Evolutionary conservation across 1,139 yeast species (phyloP), one percentile per base, ranked within the genome.

Genomic region (Zhuliangozyma blackwelliae): DNA sequence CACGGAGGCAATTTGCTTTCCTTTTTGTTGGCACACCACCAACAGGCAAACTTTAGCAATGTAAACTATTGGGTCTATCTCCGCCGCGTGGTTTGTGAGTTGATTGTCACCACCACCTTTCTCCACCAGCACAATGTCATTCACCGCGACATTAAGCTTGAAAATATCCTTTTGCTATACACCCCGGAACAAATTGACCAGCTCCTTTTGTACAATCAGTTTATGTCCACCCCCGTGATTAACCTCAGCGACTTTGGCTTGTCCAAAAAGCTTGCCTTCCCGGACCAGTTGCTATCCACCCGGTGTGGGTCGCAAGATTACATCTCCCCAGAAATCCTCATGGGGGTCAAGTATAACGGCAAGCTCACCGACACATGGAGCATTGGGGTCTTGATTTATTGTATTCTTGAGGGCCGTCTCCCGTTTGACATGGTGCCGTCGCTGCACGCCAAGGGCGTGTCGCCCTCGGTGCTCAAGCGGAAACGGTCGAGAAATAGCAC

Each of bases 291-390:
- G 39, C 68, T 94, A 23, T 71, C 83, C 2, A 90, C 97, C 1
- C 64, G 97, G 40, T 92, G 98, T 59, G 98, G 98, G 0, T 85
- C 96, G 1, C 96, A 88, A 46, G 97, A 92, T 57, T 92, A 92
- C 50, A 95, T 92, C 2, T 82, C 96, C 0, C 98, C 97, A 0
- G 98, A 92, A 56, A 65, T 92, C 27, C 65, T 92, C 29, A 79
- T 92, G 80, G 97, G 97, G 0, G 70, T 87, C 40, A 82, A 87
- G 13, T 92, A 92, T 54, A 90, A 90, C 52, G 98, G 98, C 3
- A 75, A 84, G 38, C 77, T 86, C 45, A 83, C 94, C 31, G 98
- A 92, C 54, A 72, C 92, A 11, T 92, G 98, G 98, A 87, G 97
- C 1, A 61, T 89, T 7, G 98, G 97, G 1, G 97, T 90, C 5